Base-by-base conservation (phyloP, 768 basidiomycete genomes). In the Mycena rosella region DNA sequence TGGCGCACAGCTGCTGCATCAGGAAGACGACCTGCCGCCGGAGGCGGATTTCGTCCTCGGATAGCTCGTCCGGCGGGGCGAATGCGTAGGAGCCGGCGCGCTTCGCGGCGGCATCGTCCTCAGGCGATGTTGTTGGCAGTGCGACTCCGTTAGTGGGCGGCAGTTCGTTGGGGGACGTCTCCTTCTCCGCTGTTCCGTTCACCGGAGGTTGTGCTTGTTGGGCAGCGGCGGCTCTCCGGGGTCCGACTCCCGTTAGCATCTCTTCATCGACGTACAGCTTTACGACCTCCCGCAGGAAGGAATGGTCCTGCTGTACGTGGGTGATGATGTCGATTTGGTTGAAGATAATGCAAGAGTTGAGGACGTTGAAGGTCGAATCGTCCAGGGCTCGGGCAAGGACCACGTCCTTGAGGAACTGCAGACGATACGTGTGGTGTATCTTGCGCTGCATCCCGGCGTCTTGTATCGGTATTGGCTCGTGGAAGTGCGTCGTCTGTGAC, bases 291-390 rank as follows among this genome's bases (percentile, higher is more conserved):
- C 85, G 84, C 38, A 98, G 82, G 76, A 98, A 93, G 14, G 79
- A 76, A 2, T 86, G 86, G 73, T 98, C 94, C 63, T 85, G 87
- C 76, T 96, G 93, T 36, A 99, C 87, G 75, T 97, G 90, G 54
- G 86, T 89, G 74, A 99, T 96, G 75, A 99, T 98, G 79, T 99
- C 98, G 74, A 97, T 96, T 78, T 99, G 97, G 81, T 99, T 98
- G 87, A 96, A 99, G 76, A 98, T 95, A 78, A 99, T 96, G 80
- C 94, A 94, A 2, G 95, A 96, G 80, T 96, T 98, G 75, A 99
- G 88, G 73, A 98, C 95, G 75, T 95, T 96, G 86, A 98, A 97
- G 0, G 96, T 98, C 2, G 94, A 92, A 78, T 99, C 98, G 74
- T 99, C 98, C 54, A 98, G 87, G 1, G 92, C 91, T 20, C 98